Evolutionary conservation across 331 rosid genomes (phyloP), one percentile per base, ranked within the genome.

Genomic region (Telfairia occidentalis): DNA sequence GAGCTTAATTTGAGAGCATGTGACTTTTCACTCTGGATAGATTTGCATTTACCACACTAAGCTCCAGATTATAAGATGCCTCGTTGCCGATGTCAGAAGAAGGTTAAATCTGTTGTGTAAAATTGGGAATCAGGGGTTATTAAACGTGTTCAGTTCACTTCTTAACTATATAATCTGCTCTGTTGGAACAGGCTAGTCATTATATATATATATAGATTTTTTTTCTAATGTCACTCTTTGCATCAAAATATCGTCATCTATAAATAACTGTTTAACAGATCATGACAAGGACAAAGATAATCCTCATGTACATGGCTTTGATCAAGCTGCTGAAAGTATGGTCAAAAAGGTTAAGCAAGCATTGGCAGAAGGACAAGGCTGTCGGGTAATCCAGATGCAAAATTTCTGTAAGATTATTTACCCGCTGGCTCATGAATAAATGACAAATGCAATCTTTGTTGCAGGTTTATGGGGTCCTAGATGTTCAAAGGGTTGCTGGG

Each of bases 401-500:
- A 76, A 18, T 64, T 85, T 43, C 54, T 21, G 21, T 76, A 28
- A 71, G 50, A 63, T 11, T 57, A 43, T 71, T 32, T 65, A 29
- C 43, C 45, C 28, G 3, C 15, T 37, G 48, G 34, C 16, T 60
- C 48, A 29, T 38, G 28, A 49, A 19, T 67, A 57, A 42, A 46
- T 42, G 77, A 72, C 50, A 63, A 29, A 71, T 45, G n/a, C 24
- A 29, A 54, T 72, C 67, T 77, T 28, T 65, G 75, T 81, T 87
- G 87, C 88, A 95, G 99, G 94, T 95, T 84, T 95, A 85, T 83
- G 99, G 99, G 13, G 90, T 86, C 84, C 86, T 95, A 84, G 97
- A 95, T 84, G 99, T 95, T 78, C 97, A 95, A 76, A 87, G 99
- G 81, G 97, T 92, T 81, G 99, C 99, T 74, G 99, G 99, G 77